phyloP scores from a whole-genome alignment of 2,329 filamentous ascomycete genomes.

The Ophiocordyceps robertsii region DNA sequence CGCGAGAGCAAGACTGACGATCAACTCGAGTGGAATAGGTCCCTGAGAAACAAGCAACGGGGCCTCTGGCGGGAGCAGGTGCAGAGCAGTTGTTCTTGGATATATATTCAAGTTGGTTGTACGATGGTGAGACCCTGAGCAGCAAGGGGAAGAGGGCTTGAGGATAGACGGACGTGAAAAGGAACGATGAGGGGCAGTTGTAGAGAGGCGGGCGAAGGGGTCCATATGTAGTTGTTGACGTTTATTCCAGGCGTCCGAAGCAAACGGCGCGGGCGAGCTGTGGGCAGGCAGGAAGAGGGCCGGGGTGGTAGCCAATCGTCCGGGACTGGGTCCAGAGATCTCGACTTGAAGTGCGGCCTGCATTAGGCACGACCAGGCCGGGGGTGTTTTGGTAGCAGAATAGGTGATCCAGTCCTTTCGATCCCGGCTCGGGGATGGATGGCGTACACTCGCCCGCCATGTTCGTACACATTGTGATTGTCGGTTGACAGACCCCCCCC shows the following conservation, averaged over 20 bases:
- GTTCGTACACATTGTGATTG: slow-evolving; percentile 1
- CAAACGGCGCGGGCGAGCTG: not conserved
- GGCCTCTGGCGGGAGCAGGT: too few relatives aligned
- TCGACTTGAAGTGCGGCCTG: slow-evolving; percentile 8
- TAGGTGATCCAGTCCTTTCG: slow-evolving; percentile 13
- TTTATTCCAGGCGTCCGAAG: not conserved
- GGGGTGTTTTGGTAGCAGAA: not conserved
- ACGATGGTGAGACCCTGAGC: slow-evolving; percentile 5
- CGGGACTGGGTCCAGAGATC: slow-evolving; percentile 16
- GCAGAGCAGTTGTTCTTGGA: too few relatives aligned
- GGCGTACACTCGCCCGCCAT: not conserved
- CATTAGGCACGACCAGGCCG: slow-evolving; percentile 9
- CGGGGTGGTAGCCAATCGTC: slow-evolving; percentile 19
- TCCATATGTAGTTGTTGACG: slow-evolving; percentile 8
- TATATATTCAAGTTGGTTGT: not conserved
- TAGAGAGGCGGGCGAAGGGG: slow-evolving; percentile 6
- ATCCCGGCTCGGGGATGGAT: slow-evolving; percentile 4
- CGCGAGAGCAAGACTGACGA: slow-evolving; percentile 10
- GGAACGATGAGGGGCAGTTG: slow-evolving; percentile 4
- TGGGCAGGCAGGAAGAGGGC: slow-evolving; percentile 10
- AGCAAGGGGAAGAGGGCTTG: slow-evolving; percentile 3
- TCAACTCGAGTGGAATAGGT: too few relatives aligned
- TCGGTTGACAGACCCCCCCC: not conserved
- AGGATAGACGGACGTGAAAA: slow-evolving; percentile 8
- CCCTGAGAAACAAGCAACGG: too few relatives aligned